Evolutionary conservation across 2,329 filamentous ascomycete genomes (phyloP), one percentile per base, ranked within the genome.

Genomic region (Penicillium frequentans): DNA sequence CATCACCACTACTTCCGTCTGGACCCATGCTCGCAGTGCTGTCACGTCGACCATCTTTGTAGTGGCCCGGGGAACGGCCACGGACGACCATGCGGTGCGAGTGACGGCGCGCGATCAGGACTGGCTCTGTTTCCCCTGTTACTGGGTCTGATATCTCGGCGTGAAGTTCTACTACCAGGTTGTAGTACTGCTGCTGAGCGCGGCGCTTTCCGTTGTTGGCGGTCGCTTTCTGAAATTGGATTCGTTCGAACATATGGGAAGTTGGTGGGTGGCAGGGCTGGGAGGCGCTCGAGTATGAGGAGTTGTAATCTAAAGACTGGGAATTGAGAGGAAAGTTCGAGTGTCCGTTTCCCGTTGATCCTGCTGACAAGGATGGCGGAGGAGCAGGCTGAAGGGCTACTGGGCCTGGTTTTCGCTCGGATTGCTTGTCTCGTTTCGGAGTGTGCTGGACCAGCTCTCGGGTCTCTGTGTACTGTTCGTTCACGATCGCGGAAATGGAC

Each of bases 141-240:
- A 64, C 54, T 7, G 66, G 60, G 35, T 67, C 70, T 2, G 85
- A 82, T 8, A 91, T 77, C 62, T 93, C 87, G 8, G 84, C 90
- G 74, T 86, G 91, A 1, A 96, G 84, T 70, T 96, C 91, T 4
- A 96, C 88, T 46, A 96, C 85, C n/a, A 97, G 81, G 67, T 95
- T 90, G 69, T 96, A 96, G 73, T 92, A 96, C 67, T 96, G 93
- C 70, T 97, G 92, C 19, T 92, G 91, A 1, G 92, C 92, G 55
- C 93, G 83, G 64, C 93, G 84, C 73, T 96, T 96, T 47, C 92
- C 92, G 64, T 97, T 97, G 77, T 96, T 97, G 24, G 91, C 91
- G 0, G 92, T 96, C 1, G 93, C 92, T 63, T 91, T 90, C 73
- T 96, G 96, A 82, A 96, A 97, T 67, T 96, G 92, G 51, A 96